Evolutionary conservation across 768 basidiomycete species (phyloP).

Genomic region (Tephrocybe sp.): DNA sequence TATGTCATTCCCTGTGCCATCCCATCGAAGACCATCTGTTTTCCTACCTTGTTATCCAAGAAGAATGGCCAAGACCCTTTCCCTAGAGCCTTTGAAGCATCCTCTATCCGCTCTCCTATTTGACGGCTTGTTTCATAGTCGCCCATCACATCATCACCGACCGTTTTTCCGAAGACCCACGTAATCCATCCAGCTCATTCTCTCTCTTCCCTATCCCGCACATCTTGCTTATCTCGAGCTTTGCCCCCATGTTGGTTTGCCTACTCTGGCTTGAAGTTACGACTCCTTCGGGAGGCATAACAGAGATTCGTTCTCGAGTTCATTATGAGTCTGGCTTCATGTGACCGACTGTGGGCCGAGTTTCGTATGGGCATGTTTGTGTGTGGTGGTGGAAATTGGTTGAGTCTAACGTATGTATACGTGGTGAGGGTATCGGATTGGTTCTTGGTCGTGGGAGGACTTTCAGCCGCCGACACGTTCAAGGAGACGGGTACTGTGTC

Average conservation of each 20-base stretch:
- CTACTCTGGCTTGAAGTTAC: constrained; percentile 35
- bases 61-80: constrained; percentile 19
- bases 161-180: constrained; percentile 13
- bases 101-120: constrained; percentile 11
- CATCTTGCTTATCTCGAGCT: not conserved
- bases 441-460: constrained; percentile 12
- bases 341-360: constrained; percentile 14
- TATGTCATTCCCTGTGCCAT: constrained; percentile 26
- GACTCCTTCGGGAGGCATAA: constrained; percentile 44
- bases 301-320: constrained; percentile 62
- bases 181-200: not conserved
- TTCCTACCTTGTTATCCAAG: constrained; percentile 22
- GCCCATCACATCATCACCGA: constrained; percentile 1
- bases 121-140: constrained; percentile 15
- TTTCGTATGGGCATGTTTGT: constrained; percentile 1
- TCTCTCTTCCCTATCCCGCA: constrained; percentile 3
- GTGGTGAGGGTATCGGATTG: constrained; percentile 21
- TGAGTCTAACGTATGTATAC: constrained; percentile 19
- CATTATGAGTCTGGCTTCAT: constrained; percentile 19
- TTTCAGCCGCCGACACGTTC: constrained; percentile 31
- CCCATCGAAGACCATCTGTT: constrained; percentile 17
- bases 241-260: constrained; percentile 25
- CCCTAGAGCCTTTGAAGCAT: constrained; percentile 12
- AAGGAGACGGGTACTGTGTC: constrained; percentile 27
- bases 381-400: constrained; percentile 11